A percentile compares a stretch with the other conserved stretches of the same genome.
phyloP scores from a whole-genome alignment of 106 monocot genomes.

The Apostasia ramifera region DNA sequence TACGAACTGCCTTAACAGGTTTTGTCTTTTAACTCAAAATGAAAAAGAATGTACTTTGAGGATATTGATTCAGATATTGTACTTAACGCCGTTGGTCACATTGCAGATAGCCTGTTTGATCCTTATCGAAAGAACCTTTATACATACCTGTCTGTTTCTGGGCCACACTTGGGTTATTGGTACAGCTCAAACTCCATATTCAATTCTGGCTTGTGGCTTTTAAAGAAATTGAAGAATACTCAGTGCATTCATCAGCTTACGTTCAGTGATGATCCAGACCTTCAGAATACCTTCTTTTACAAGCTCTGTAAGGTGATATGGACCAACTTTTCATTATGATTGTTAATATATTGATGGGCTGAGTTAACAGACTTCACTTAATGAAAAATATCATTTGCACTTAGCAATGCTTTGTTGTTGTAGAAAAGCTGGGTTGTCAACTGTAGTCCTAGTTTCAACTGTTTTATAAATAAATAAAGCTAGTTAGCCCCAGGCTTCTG shows the following conservation, averaged over 20 bases:
- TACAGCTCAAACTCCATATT: slow-evolving; percentile 96
- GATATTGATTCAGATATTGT: background rate
- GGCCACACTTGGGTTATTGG: slow-evolving; percentile 90
- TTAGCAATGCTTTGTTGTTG: no score
- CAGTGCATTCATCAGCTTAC: slow-evolving; percentile 95
- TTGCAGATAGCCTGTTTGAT: slow-evolving; percentile 59
- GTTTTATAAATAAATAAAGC: no score
- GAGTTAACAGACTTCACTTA: no score
- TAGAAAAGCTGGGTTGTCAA: no score
- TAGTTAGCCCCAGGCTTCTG: no score
- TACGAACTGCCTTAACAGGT: slow-evolving; percentile 91
- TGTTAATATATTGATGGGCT: no score
- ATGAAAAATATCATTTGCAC: no score
- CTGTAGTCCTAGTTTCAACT: no score
- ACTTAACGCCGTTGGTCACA: slow-evolving; percentile 9
- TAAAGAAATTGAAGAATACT: slow-evolving; percentile 83
- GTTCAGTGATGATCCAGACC: slow-evolving; percentile 77
- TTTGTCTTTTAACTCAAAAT: slow-evolving; percentile 2
- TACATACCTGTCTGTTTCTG: slow-evolving; percentile 92
- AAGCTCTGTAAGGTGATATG: slow-evolving; percentile 85
- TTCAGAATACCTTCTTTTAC: slow-evolving; percentile 90
- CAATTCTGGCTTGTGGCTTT: slow-evolving; percentile 94
- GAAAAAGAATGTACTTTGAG: background rate
- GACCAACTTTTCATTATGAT: background rate
- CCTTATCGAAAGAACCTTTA: slow-evolving; percentile 74